Conservation (phyloP, 805 yeast species). For the Kregervanrija fluxuum region DNA sequence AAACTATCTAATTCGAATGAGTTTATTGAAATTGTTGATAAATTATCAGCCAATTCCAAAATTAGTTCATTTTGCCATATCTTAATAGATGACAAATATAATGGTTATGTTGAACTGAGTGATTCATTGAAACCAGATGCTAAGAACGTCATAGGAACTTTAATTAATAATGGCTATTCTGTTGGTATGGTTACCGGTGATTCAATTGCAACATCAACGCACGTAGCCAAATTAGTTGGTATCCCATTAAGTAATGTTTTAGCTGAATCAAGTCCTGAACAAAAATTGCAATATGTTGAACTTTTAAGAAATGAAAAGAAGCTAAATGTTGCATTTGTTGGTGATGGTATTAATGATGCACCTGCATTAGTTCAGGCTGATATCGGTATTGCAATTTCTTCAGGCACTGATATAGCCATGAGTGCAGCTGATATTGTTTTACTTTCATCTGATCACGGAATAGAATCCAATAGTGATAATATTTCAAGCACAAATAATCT, state of each 20-base stretch:
- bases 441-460: slow-evolving; percentile 32
- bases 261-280: slow-evolving; percentile 70
- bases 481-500: slow-evolving; percentile 11
- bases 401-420: slow-evolving; percentile 94
- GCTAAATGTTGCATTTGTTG: slow-evolving; percentile 72
- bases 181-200: slow-evolving; percentile 94
- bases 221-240: slow-evolving; percentile 61
- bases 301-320: slow-evolving; percentile 39
- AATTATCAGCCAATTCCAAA: slow-evolving; percentile 5
- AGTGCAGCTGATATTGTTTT: slow-evolving; percentile 94
- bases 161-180: slow-evolving; percentile 44
- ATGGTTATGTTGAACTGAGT: slow-evolving; percentile 59
- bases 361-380: slow-evolving; percentile 90
- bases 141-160: slow-evolving; percentile 45
- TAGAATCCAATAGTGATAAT: not conserved
- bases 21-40: slow-evolving; percentile 7
- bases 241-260: slow-evolving; percentile 58
- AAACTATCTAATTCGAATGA: slow-evolving; percentile 16
- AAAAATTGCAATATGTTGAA: slow-evolving; percentile 62
- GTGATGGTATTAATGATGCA: slow-evolving; percentile 97
- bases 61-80: slow-evolving; percentile 30
- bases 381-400: slow-evolving; percentile 83
- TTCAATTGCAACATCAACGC: slow-evolving; percentile 49
- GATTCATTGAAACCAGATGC: slow-evolving; percentile 70
- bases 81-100: slow-evolving; percentile 45